Conservation (phyloP, 495 filamentous ascomycete genomes). For the Xylaria acuta region DNA sequence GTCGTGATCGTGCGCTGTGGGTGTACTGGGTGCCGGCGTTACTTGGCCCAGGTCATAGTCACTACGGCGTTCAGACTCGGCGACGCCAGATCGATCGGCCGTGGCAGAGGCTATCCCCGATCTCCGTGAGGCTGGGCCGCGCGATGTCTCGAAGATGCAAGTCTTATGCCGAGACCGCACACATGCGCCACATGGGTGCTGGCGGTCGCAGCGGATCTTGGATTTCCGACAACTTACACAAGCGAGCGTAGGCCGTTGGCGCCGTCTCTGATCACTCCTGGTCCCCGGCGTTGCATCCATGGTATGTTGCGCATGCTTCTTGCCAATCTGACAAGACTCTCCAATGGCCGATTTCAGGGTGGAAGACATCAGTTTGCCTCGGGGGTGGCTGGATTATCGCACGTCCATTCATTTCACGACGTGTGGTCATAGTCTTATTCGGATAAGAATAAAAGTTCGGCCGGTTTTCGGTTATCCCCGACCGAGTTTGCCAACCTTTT, state of each 20-base stretch:
- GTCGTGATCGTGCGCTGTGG: slow-evolving; percentile 35
- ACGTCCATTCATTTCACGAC: neutral
- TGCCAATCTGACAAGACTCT: neutral
- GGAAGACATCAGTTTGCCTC: neutral
- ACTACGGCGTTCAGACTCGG: slow-evolving; percentile 1
- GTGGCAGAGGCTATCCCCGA: slow-evolving; percentile 22
- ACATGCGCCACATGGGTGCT: slow-evolving; percentile 59
- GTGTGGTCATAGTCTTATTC: neutral
- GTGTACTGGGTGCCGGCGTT: slow-evolving; percentile 16
- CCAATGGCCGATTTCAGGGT: neutral
- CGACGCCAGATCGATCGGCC: slow-evolving; percentile 1
- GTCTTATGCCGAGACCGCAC: slow-evolving; percentile 51
- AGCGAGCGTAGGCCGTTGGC: slow-evolving; percentile 29
- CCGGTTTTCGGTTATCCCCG: slow-evolving; percentile 22
- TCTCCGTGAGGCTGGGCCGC: slow-evolving; percentile 32
- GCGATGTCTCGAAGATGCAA: slow-evolving; percentile 47
- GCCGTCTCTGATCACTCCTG: slow-evolving; percentile 16
- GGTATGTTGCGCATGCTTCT: neutral
- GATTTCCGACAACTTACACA: slow-evolving; percentile 55
- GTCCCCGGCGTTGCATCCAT: slow-evolving; percentile 10
- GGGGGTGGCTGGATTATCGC: neutral
- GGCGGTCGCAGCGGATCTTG: slow-evolving; percentile 60
- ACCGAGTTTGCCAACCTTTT: neutral
- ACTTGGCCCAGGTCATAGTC: slow-evolving; percentile 13
- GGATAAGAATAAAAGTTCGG: slow-evolving; percentile 14